Conservation (phyloP, 495 filamentous ascomycete genomes). For the Pyronema omphalodes region DNA sequence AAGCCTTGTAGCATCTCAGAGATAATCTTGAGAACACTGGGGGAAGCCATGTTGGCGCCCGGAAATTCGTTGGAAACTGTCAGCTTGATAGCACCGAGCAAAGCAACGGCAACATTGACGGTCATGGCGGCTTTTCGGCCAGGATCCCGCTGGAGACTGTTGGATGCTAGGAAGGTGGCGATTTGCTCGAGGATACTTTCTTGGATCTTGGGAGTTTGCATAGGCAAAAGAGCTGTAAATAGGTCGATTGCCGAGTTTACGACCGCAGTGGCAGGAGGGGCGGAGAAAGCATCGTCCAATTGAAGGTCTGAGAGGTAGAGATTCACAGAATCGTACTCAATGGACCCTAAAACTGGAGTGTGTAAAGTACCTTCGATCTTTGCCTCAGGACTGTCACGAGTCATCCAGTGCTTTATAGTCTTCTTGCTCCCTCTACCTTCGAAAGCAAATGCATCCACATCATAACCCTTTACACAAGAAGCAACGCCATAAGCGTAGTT, state of each 20-base stretch:
- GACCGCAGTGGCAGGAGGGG: slow-evolving; percentile 79
- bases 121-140: slow-evolving; percentile 76
- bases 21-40: slow-evolving; percentile 67
- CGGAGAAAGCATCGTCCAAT: slow-evolving; percentile 34
- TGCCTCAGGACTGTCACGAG: slow-evolving; percentile 44
- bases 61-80: slow-evolving; percentile 60
- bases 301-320: slow-evolving; percentile 45
- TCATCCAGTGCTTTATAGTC: slow-evolving; percentile 39
- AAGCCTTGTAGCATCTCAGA: slow-evolving; percentile 68
- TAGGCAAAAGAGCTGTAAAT: slow-evolving; percentile 74
- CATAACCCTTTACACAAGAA: slow-evolving; percentile 61
- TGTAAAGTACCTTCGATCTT: slow-evolving; percentile 46
- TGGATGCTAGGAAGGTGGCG: slow-evolving; percentile 63
- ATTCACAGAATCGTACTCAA: slow-evolving; percentile 75
- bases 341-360: slow-evolving; percentile 36
- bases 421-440: slow-evolving; percentile 38
- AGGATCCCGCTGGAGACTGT: slow-evolving; percentile 62
- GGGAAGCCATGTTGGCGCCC: slow-evolving; percentile 48
- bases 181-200: slow-evolving; percentile 91
- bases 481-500: slow-evolving; percentile 89
- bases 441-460: slow-evolving; percentile 40
- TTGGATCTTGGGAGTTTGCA: slow-evolving; percentile 78
- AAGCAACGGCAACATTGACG: slow-evolving; percentile 70
- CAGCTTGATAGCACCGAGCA: slow-evolving; percentile 65
- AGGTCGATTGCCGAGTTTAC: slow-evolving; percentile 84